Base-by-base conservation (phyloP, 345 rosid genomes). In the Viola odorata region DNA sequence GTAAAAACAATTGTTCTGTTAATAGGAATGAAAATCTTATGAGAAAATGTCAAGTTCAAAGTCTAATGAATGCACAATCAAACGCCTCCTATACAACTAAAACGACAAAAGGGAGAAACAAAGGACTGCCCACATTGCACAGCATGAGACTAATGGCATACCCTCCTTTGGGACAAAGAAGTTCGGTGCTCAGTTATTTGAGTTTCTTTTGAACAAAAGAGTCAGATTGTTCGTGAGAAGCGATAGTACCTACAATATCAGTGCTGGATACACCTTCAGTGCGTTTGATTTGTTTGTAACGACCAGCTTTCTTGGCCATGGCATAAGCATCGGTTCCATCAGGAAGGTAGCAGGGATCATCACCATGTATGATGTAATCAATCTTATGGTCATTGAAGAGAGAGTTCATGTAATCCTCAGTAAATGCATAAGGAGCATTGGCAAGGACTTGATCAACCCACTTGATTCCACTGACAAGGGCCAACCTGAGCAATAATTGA, bases 241-340 rank as follows among this genome's bases (percentile, higher is more conserved):
- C 12, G 14, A 39, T 52, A 73, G 73, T 86, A 91, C 98, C 98
- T 77, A 91, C 89, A 84, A 91, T 91, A 81, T 91, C 98, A 13
- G 98, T 91, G 84, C 98, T 91, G 58, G 98, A 91, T 65, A 91
- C 98, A 4, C 98, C 98, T 84, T 91, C 98, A 0, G 98, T 91
- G 40, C 98, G 95, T 74, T 89, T 91, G 54, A 91, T 91, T 80
- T 91, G 96, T 87, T 87, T 89, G 89, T 89, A 91, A 37, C 91
- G 89, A 38, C 96, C 91, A 50, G 81, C 98, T 59, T 77, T 82
- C 84, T 89, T 91, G 52, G 98, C 98, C 60, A 71, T 68, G 49
- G 86, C 96, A 75, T 91, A 91, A 71, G 98, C 98, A 82, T 91
- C 98, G 60, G 89, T 77, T 51, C 98, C 98, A 85, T 91, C 96